A percentile compares a stretch with the other conserved stretches of the same genome.
Evolutionary conservation across 495 filamentous ascomycete genomes (phyloP).

Genomic region (Bacidia gigantensis): DNA sequence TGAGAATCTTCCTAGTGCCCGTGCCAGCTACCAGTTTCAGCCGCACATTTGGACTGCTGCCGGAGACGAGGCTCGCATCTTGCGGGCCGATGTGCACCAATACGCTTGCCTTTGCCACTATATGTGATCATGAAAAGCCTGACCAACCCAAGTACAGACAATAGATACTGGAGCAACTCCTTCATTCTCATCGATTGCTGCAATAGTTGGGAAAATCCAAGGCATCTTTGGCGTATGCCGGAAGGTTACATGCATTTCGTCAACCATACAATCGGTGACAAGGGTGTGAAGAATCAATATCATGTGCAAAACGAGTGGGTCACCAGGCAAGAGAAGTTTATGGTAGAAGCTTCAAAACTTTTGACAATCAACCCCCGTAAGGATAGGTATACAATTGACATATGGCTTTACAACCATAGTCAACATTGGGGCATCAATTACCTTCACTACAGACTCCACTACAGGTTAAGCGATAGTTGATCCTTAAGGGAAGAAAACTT

Average conservation of each 20-base stretch:
- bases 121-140: conserved; percentile 69
- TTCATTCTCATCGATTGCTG: conserved; percentile 52
- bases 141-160: conserved; percentile 58
- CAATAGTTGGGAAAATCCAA: conserved; percentile 71
- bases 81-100: conserved; percentile 65
- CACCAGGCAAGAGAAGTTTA: conserved; percentile 55
- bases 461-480: conserved; percentile 11
- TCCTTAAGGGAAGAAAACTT: neutral
- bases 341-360: conserved; percentile 60
- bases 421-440: conserved; percentile 33
- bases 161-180: conserved; percentile 63
- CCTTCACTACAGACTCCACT: conserved; percentile 21
- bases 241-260: conserved; percentile 46
- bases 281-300: conserved; percentile 59
- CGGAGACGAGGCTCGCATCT: conserved; percentile 44
- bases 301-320: conserved; percentile 52
- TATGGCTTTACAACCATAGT: conserved; percentile 39
- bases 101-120: conserved; percentile 82
- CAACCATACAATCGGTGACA: conserved; percentile 46
- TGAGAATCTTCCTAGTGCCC: conserved; percentile 49
- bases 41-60: conserved; percentile 37
- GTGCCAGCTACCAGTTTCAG: conserved; percentile 61
- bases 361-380: conserved; percentile 57
- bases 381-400: conserved; percentile 41
- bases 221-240: conserved; percentile 59